Evolutionary conservation across 2,329 filamentous ascomycete species (phyloP).

Genomic region (Apiospora phragmitis): DNA sequence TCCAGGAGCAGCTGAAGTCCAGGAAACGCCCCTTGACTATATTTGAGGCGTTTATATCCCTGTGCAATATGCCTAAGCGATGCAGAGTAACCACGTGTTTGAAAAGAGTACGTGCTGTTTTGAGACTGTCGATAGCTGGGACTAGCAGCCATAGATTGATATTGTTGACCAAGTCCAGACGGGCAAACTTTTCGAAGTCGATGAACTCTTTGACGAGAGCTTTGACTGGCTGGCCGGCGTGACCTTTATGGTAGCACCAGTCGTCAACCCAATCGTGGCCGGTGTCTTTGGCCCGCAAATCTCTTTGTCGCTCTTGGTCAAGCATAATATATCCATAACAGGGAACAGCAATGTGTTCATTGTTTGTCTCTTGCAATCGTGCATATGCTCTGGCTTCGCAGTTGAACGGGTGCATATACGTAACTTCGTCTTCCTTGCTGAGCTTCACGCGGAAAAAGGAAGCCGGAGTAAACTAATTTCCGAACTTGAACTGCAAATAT

Average conservation of each 20-base stretch:
- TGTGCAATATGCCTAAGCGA: background rate
- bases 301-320: background rate
- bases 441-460: background rate
- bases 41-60: constrained; percentile 9
- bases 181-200: background rate
- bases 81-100: background rate
- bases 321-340: constrained; percentile 12
- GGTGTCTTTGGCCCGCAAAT: background rate
- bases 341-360: constrained; percentile 2
- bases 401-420: constrained; percentile 12
- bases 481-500: constrained; percentile 8
- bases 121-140: background rate
- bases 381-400: constrained; percentile 13
- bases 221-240: background rate
- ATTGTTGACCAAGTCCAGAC: background rate
- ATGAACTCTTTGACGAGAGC: constrained; percentile 12
- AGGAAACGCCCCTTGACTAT: constrained; percentile 3
- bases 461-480: background rate
- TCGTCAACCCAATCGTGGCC: constrained; percentile 4
- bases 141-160: background rate
- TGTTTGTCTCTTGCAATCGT: constrained; percentile 4
- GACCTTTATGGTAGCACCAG: background rate
- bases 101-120: background rate
- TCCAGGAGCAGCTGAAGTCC: constrained; percentile 16
- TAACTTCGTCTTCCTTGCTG: background rate